A percentile compares a stretch with the other conserved stretches of the same genome.
phyloP scores from a whole-genome alignment of 2,329 filamentous ascomycete genomes.

The Aspergillus quadricinctus region DNA sequence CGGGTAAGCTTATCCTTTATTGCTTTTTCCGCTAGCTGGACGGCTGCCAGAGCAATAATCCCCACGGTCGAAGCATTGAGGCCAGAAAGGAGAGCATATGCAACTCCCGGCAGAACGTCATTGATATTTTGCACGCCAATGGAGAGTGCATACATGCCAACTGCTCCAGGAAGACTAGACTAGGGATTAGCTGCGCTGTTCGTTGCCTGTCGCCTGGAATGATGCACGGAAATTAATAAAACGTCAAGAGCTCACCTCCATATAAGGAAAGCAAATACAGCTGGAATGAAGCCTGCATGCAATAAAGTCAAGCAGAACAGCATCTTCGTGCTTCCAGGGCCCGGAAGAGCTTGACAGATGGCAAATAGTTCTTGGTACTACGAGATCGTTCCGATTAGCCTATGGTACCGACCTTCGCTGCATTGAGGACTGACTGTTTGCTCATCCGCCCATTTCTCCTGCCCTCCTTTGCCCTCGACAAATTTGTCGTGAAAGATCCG shows the following conservation, averaged over 20 bases:
- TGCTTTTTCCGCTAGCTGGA: slow-evolving; percentile 63
- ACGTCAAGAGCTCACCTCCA: slow-evolving; percentile 51
- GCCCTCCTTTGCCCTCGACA: slow-evolving; percentile 45
- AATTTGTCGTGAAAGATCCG: slow-evolving; percentile 62
- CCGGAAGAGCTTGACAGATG: slow-evolving; percentile 62
- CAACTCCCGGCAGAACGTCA: slow-evolving; percentile 55
- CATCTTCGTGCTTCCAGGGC: slow-evolving; percentile 68
- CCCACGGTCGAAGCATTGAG: slow-evolving; percentile 70
- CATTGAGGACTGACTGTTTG: slow-evolving; percentile 50
- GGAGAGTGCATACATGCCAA: slow-evolving; percentile 66
- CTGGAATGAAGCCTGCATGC: slow-evolving; percentile 56
- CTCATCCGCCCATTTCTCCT: slow-evolving; percentile 63
- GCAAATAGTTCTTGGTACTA: slow-evolving; percentile 71
- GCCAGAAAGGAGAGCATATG: slow-evolving; percentile 66
- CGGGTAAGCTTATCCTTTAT: slow-evolving; percentile 62
- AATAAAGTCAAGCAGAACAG: slow-evolving; percentile 63
- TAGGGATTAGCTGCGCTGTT: neutral
- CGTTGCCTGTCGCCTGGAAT: neutral
- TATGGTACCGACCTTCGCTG: neutral
- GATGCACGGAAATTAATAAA: neutral
- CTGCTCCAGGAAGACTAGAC: slow-evolving; percentile 60
- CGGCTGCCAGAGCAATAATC: slow-evolving; percentile 65
- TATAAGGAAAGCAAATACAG: slow-evolving; percentile 56
- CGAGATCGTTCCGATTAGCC: neutral
- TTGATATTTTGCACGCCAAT: slow-evolving; percentile 60